A percentile compares a stretch with the other conserved stretches of the same genome.
Conservation (phyloP, 1,284 basidiomycete species). For the Peniophora sp. region DNA sequence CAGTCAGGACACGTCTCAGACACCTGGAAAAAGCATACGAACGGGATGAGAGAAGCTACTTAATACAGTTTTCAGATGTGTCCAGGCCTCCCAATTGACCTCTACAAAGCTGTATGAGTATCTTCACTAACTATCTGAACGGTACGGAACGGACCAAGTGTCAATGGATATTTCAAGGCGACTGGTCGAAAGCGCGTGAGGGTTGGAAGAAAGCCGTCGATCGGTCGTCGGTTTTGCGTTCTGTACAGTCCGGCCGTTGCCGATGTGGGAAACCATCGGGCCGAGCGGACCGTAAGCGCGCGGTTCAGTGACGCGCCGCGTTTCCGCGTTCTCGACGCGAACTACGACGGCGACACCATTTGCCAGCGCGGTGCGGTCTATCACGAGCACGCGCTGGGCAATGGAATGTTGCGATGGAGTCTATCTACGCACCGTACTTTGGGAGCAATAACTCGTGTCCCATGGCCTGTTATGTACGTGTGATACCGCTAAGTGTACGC, state of each 20-base stretch:
- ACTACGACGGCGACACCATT: slow-evolving; percentile 2
- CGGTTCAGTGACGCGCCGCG: not conserved
- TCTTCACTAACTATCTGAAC: not conserved
- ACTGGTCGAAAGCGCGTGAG: slow-evolving; percentile 11
- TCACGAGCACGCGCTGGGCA: slow-evolving; percentile 21
- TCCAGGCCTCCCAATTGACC: slow-evolving; percentile 83
- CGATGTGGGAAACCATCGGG: not conserved
- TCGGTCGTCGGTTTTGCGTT: not conserved
- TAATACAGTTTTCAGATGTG: slow-evolving; percentile 14
- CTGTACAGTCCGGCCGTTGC: not conserved
- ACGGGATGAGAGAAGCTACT: slow-evolving; percentile 16
- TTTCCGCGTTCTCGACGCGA: not conserved
- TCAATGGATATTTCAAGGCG: slow-evolving; percentile 90
- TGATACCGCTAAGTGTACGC: slow-evolving; percentile 10
- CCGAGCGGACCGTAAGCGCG: not conserved
- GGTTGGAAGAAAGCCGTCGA: slow-evolving; percentile 3
- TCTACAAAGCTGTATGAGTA: slow-evolving; percentile 30
- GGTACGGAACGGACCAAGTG: slow-evolving; percentile 36
- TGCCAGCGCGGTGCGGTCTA: slow-evolving; percentile 5
- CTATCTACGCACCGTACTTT: slow-evolving; percentile 29
- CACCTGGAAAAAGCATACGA: slow-evolving; percentile 9
- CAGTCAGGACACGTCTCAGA: not conserved
- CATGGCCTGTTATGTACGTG: slow-evolving; percentile 18
- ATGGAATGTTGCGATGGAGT: slow-evolving; percentile 50
- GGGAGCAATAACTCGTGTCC: slow-evolving; percentile 4